A percentile compares a stretch with the other conserved stretches of the same genome.
phyloP scores from a whole-genome alignment of 306 rosid genomes.

The Astragalus membranaceus region DNA sequence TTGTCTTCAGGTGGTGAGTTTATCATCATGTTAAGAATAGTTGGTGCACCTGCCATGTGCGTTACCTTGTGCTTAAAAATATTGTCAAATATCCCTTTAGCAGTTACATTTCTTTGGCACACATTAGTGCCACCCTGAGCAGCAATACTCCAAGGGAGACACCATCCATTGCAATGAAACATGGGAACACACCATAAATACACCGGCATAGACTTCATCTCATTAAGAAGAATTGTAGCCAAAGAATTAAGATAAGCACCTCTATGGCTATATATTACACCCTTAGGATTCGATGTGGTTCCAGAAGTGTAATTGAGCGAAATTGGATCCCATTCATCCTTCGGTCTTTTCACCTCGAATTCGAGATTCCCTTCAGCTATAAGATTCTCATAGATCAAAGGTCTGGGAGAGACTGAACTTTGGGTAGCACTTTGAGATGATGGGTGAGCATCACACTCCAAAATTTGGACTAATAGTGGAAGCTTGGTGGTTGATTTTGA shows the following conservation, averaged over 20 bases:
- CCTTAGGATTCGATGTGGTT: constrained; percentile 89
- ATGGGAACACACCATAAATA: constrained; percentile 85
- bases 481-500: constrained; percentile 29
- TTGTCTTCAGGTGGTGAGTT: constrained; percentile 44
- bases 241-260: constrained; percentile 94
- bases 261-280: constrained; percentile 78
- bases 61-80: constrained; percentile 59
- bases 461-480: constrained; percentile 49
- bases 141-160: constrained; percentile 81
- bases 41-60: constrained; percentile 77
- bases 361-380: constrained; percentile 40
- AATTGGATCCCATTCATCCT: constrained; percentile 71
- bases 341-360: constrained; percentile 54
- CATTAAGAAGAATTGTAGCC: constrained; percentile 47
- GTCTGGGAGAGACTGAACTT: constrained; percentile 11
- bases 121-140: constrained; percentile 89
- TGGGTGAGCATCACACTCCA: constrained; percentile 27
- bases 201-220: constrained; percentile 62
- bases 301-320: constrained; percentile 89
- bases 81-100: constrained; percentile 46
- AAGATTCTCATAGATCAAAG: constrained; percentile 56
- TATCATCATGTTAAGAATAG: constrained; percentile 59
- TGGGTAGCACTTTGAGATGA: background rate
- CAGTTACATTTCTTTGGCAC: constrained; percentile 64
- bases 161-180: constrained; percentile 99